These are phyloP conservation scores for Cavenderia fasciculata DNA, from an alignment of 78 protist genomes.

Conservation along the genomic window DNA sequence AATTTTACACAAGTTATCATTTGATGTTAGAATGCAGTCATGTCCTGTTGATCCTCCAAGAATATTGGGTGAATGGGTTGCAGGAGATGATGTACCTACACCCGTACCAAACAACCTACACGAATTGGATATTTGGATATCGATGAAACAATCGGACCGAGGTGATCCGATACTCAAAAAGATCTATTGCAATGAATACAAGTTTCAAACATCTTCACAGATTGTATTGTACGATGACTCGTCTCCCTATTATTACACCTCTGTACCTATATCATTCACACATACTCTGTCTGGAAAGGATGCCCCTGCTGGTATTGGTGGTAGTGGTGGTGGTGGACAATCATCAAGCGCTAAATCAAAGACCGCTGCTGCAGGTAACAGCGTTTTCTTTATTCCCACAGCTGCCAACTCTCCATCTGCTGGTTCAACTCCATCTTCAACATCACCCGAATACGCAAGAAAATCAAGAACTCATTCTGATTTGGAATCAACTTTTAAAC, in stretches of 20 bases:
- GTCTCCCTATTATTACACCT: slow-evolving; percentile 47
- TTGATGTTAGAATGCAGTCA: slow-evolving; percentile 31
- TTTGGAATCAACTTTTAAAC: slow-evolving; percentile 54
- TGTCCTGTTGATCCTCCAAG: slow-evolving; percentile 57
- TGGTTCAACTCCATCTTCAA: background rate
- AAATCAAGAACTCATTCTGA: background rate
- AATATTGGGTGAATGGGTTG: slow-evolving; percentile 66
- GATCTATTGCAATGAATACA: slow-evolving; percentile 68
- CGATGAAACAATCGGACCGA: slow-evolving; percentile 45
- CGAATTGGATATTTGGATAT: slow-evolving; percentile 63
- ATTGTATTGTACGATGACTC: slow-evolving; percentile 59
- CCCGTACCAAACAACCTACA: slow-evolving; percentile 42
- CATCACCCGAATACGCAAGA: background rate
- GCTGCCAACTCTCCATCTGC: background rate
- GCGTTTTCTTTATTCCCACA: slow-evolving; percentile 65
- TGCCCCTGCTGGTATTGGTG: background rate
- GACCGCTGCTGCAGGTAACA: too few relatives aligned
- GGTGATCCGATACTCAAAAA: slow-evolving; percentile 41
- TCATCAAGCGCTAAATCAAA: background rate
- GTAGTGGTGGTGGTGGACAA: background rate
- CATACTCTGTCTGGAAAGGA: slow-evolving; percentile 5
- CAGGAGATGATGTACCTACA: background rate
- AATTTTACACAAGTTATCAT: slow-evolving; percentile 27
- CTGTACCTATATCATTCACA: slow-evolving; percentile 47
- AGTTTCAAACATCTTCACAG: slow-evolving; percentile 63